A percentile compares a stretch with the other conserved stretches of the same genome.
These are phyloP conservation scores for Alternaria burnsii DNA, from an alignment of 2,329 filamentous ascomycete genomes.

Conservation along the genomic window DNA sequence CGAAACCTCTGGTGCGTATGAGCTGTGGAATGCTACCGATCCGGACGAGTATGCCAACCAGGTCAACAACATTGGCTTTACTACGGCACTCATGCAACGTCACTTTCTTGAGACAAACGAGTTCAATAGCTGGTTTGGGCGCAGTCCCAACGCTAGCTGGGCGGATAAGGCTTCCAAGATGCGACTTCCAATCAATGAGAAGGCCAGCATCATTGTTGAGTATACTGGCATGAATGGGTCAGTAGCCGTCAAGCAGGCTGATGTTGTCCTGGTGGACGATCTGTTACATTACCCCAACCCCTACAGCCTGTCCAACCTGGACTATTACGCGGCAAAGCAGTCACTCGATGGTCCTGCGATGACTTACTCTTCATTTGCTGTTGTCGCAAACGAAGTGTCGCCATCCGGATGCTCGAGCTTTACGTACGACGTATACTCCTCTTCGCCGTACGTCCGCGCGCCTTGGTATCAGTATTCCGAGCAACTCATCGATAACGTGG, in stretches of 20 bases:
- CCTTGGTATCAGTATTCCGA: constrained; percentile 78
- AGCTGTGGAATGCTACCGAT: constrained; percentile 69
- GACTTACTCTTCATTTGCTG: constrained; percentile 75
- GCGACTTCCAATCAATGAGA: constrained; percentile 61
- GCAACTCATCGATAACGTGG: constrained; percentile 69
- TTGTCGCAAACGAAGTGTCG: constrained; percentile 71
- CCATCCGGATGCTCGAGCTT: constrained; percentile 73
- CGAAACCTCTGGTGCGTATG: constrained; percentile 48
- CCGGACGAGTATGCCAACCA: constrained; percentile 76
- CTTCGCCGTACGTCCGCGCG: constrained; percentile 69
- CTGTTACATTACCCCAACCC: constrained; percentile 68
- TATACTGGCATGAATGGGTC: constrained; percentile 73
- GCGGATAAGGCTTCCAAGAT: constrained; percentile 65
- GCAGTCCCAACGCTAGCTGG: constrained; percentile 67
- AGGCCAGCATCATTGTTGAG: constrained; percentile 69
- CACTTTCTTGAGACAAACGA: constrained; percentile 65
- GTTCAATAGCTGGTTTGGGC: constrained; percentile 65
- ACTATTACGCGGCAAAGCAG: constrained; percentile 75
- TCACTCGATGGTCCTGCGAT: constrained; percentile 74
- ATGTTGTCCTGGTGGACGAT: constrained; percentile 73
- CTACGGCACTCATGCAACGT: constrained; percentile 68
- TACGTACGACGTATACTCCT: constrained; percentile 71
- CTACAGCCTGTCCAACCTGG: constrained; percentile 65
- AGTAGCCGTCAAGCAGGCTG: constrained; percentile 72
- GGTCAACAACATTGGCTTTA: constrained; percentile 73